Evolutionary conservation across 1,284 basidiomycete genomes (phyloP).

Genomic region (Cryptococcus depauperatus): DNA sequence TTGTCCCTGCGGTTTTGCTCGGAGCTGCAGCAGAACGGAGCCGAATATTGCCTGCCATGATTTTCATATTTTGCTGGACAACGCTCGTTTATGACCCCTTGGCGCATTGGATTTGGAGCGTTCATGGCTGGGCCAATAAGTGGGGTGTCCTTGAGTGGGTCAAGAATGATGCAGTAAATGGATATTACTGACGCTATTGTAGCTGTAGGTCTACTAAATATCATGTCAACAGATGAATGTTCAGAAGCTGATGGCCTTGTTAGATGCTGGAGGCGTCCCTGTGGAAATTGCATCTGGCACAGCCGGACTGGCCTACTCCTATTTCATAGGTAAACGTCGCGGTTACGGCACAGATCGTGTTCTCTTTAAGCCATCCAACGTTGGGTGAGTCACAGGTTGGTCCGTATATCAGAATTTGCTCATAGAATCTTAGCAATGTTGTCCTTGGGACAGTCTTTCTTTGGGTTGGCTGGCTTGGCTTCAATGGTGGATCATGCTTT

Average conservation of each 20-base stretch:
- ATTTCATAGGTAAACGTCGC: constrained; percentile 51
- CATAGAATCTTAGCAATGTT: constrained; percentile 50
- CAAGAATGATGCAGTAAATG: neutral
- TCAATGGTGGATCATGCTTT: constrained; percentile 64
- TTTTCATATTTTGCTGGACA: constrained; percentile 77
- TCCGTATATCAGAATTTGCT: neutral
- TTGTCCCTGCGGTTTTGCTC: constrained; percentile 51
- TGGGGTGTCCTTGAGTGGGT: constrained; percentile 78
- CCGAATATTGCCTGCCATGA: constrained; percentile 75
- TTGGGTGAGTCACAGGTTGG: constrained; percentile 47
- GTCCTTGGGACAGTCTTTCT: constrained; percentile 79
- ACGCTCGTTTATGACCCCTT: constrained; percentile 60
- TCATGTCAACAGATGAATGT: neutral
- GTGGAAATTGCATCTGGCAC: constrained; percentile 89
- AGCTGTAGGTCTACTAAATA: constrained; percentile 1
- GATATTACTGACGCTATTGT: constrained; percentile 1
- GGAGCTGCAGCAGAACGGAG: constrained; percentile 75
- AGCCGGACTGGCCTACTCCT: constrained; percentile 76
- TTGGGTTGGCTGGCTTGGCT: constrained; percentile 72
- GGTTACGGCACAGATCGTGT: constrained; percentile 69
- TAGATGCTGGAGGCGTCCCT: constrained; percentile 67
- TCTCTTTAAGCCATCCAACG: constrained; percentile 89
- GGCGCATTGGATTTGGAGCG: constrained; percentile 67
- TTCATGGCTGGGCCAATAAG: constrained; percentile 76
- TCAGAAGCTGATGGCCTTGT: constrained; percentile 2